Evolutionary conservation across 441 rosid genomes (phyloP), one percentile per base, ranked within the genome.

Genomic region (Aleurites moluccanus): DNA sequence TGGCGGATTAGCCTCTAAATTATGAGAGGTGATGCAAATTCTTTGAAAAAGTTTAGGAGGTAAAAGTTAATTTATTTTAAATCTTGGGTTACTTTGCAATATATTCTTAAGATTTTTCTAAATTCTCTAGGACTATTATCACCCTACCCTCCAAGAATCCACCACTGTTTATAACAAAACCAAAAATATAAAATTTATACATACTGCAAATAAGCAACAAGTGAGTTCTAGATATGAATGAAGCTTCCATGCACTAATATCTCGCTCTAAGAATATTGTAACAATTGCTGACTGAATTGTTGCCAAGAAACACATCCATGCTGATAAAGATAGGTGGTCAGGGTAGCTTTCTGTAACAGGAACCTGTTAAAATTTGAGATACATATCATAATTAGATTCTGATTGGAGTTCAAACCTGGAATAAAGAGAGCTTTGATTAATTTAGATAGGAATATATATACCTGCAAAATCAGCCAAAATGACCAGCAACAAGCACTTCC

Each of bases 401-500:
- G 38, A 35, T 0, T 35, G 38, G 38, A 4, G 38, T 35, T 35
- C 7, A 35, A 35, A 35, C 38, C 5, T 0, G 6, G 7, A 35
- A 35, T 4, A 35, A 35, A 35, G 38, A 35, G 6, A 35, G 6
- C 38, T 35, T 35, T 35, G 5, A 35, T 35, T 35, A 35, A 35
- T 35, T 35, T 35, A 35, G 6, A 35, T 50, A 50, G 3, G 4
- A 1, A 15, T 49, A 49, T 49, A 50, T 50, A n/a, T 67, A 47
- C 72, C 72, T 67, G 72, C 59, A 67, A 79, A 76, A 82, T 85
- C 38, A 89, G 70, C 94, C 97, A 88, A 75, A 81, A 28, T 28
- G 94, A 85, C 94, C 94, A 91, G 80, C 86, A 91, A 70, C 73
- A 74, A 28, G 85, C 18, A 76, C 89, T 86, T 72, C 80, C 85